phyloP scores from a whole-genome alignment of 306 rosid genomes.

The Cicer bijugum region DNA sequence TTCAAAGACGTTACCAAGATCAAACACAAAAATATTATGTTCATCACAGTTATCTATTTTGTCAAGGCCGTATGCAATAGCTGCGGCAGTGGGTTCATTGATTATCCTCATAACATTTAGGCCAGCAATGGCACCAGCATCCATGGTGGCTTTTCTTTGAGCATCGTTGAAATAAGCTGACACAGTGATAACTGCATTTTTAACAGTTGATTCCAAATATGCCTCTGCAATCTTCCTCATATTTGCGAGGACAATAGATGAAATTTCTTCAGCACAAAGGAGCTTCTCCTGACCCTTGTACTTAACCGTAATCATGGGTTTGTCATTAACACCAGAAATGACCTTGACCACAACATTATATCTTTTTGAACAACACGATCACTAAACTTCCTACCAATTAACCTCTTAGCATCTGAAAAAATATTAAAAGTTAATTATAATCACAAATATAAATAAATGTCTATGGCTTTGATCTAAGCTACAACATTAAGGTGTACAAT shows the following conservation, averaged over 20 bases:
- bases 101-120: constrained; percentile 36
- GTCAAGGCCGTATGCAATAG: constrained; percentile 37
- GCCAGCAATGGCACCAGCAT: constrained; percentile 41
- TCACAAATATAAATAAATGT: neutral
- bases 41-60: constrained; percentile 1
- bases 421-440: too few relatives aligned
- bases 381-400: constrained; percentile 38
- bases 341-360: constrained; percentile 53
- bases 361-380: constrained; percentile 50
- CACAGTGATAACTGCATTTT: constrained; percentile 50
- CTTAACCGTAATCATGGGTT: constrained; percentile 53
- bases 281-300: constrained; percentile 57
- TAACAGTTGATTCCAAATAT: constrained; percentile 34
- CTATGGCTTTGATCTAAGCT: too few relatives aligned
- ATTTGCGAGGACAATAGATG: constrained; percentile 40
- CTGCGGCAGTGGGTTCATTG: constrained; percentile 43
- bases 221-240: constrained; percentile 59
- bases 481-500: too few relatives aligned
- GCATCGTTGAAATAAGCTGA: constrained; percentile 45
- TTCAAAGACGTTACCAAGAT: constrained; percentile 27
- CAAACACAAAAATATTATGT: constrained; percentile 34
- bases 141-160: constrained; percentile 34
- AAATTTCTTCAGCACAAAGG: constrained; percentile 52
- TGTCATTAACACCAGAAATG: constrained; percentile 35
- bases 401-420: constrained; percentile 36